Evolutionary conservation across 352 stramenopile genomes (phyloP).

Genomic region (Phytophthora sp.): DNA sequence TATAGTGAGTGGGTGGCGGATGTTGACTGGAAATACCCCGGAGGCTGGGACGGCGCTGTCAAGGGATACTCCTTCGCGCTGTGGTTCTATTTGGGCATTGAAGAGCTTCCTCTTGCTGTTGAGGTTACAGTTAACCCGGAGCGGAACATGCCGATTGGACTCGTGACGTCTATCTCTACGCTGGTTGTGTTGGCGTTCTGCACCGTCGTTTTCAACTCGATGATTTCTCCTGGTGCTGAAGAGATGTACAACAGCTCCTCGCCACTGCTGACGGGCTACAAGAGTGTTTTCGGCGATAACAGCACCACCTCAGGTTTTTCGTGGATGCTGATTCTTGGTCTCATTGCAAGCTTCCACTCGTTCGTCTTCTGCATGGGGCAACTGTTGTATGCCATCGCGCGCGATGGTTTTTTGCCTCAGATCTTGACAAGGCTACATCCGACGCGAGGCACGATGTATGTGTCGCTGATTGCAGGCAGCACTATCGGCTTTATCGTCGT

Average conservation of each 20-base stretch:
- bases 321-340: constrained; percentile 67
- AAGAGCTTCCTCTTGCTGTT: constrained; percentile 66
- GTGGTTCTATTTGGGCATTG: constrained; percentile 79
- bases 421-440: constrained; percentile 55
- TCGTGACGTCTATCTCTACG: constrained; percentile 64
- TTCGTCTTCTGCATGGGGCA: constrained; percentile 85
- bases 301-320: constrained; percentile 68
- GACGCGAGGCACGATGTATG: constrained; percentile 54
- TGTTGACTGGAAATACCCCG: constrained; percentile 54
- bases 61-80: constrained; percentile 69
- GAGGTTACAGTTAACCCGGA: constrained; percentile 71
- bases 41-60: constrained; percentile 52
- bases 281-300: constrained; percentile 76
- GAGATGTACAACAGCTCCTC: constrained; percentile 50
- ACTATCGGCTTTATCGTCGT: constrained; percentile 50
- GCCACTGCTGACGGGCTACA: constrained; percentile 63
- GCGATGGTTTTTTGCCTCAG: constrained; percentile 61
- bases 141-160: constrained; percentile 63
- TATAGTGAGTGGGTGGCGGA: constrained; percentile 59
- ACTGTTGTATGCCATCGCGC: constrained; percentile 67
- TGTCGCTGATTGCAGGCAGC: constrained; percentile 58
- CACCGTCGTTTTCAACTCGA: constrained; percentile 72
- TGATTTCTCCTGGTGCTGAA: constrained; percentile 58
- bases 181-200: constrained; percentile 58
- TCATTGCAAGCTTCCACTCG: constrained; percentile 75